Percentiles rank a stretch among this genome's conserved stretches.
phyloP scores from a whole-genome alignment of 441 rosid species.

The Hura crepitans region DNA sequence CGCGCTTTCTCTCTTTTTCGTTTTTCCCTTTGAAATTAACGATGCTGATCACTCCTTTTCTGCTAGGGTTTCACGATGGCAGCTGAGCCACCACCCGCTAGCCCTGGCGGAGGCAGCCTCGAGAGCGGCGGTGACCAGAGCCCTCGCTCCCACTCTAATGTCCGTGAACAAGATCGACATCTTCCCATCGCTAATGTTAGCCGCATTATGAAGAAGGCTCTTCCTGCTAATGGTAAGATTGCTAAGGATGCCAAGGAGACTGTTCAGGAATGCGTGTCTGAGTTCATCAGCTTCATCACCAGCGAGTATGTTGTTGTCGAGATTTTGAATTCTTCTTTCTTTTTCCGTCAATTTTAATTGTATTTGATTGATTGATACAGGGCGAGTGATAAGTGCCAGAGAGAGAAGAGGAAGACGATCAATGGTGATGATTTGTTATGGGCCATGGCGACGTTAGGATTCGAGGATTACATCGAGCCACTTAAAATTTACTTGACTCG shows the following conservation, averaged over 20 bases:
- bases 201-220: slow-evolving; percentile 92
- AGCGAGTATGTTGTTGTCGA: slow-evolving; percentile 59
- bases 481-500: slow-evolving; percentile 64
- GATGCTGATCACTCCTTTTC: slow-evolving; percentile 4
- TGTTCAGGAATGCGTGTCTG: slow-evolving; percentile 94
- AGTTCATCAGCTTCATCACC: slow-evolving; percentile 94
- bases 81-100: slow-evolving; percentile 54
- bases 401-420: slow-evolving; percentile 77
- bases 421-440: slow-evolving; percentile 83
- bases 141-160: slow-evolving; percentile 51
- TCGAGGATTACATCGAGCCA: slow-evolving; percentile 76
- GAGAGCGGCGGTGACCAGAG: slow-evolving; percentile 87
- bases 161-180: slow-evolving; percentile 81
- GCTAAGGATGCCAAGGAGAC: slow-evolving; percentile 94
- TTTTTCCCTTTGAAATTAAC: not conserved
- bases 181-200: slow-evolving; percentile 93
- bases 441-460: slow-evolving; percentile 87
- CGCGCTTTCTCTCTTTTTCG: not conserved
- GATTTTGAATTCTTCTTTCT: not conserved
- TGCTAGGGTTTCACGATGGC: slow-evolving; percentile 46
- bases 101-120: slow-evolving; percentile 76
- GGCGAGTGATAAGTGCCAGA: slow-evolving; percentile 90
- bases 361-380: slow-evolving; percentile 36
- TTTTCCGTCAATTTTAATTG: not conserved
- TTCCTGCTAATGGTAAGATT: slow-evolving; percentile 91